phyloP scores from a whole-genome alignment of 2,329 filamentous ascomycete genomes.

The Aspergillus hiratsukae region DNA sequence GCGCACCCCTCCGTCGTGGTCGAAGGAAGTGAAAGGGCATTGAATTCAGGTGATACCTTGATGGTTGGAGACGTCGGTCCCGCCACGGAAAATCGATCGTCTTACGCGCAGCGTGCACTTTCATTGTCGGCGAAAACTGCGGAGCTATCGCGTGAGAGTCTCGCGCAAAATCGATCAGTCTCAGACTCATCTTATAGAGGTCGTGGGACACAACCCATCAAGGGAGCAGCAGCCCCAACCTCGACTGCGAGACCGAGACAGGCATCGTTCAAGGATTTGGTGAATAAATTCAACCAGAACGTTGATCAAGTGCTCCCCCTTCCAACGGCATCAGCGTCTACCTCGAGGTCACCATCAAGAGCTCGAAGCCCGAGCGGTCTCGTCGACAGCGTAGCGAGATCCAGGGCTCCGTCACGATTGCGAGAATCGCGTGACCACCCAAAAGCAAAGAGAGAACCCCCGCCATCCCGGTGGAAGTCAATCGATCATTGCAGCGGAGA shows the following conservation, averaged over 20 bases:
- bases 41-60: conserved; percentile 13
- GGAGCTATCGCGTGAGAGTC: conserved; percentile 18
- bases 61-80: conserved; percentile 19
- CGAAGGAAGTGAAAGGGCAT: conserved; percentile 22
- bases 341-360: conserved; percentile 32
- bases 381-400: conserved; percentile 22
- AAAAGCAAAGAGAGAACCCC: conserved; percentile 6
- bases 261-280: conserved; percentile 74
- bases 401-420: conserved; percentile 24
- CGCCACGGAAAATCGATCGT: conserved; percentile 14
- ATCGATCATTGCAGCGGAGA: conserved; percentile 8
- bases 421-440: conserved; percentile 18
- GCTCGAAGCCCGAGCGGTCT: conserved; percentile 33
- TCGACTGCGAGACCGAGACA: conserved; percentile 40
- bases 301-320: conserved; percentile 43
- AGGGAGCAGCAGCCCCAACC: conserved; percentile 11
- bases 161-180: conserved; percentile 26
- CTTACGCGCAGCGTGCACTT: conserved; percentile 18
- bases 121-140: conserved; percentile 24
- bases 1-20: conserved; percentile 38
- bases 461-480: conserved; percentile 16
- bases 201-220: conserved; percentile 15
- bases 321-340: conserved; percentile 31
- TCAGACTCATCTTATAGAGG: conserved; percentile 27
- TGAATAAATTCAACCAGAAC: conserved; percentile 71